Percentiles rank a stretch among this genome's conserved stretches.
Conservation (phyloP, 345 rosid genomes). For the Streptanthus diversifolius region DNA sequence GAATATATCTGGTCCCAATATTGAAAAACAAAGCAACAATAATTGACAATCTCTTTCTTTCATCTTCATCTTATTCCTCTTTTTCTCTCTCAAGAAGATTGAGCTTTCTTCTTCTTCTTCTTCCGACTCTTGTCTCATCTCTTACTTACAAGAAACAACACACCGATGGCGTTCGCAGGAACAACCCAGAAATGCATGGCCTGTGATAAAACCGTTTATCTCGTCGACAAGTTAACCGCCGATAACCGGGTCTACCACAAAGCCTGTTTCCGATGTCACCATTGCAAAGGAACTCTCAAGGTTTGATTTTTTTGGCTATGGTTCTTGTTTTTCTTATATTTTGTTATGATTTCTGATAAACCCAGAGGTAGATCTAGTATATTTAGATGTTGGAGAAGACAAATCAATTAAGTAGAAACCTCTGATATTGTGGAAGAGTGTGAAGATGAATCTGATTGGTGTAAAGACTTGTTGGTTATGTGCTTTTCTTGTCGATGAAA, state of each 20-base stretch:
- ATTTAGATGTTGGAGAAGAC: background rate
- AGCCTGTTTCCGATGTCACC: constrained; percentile 98
- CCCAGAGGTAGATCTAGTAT: constrained; percentile 19
- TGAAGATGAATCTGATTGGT: constrained; percentile 1
- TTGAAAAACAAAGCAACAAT: constrained; percentile 32
- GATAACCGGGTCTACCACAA: constrained; percentile 87
- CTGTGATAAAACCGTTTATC: constrained; percentile 93
- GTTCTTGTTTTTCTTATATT: background rate
- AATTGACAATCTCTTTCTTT: constrained; percentile 23
- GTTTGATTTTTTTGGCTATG: constrained; percentile 27
- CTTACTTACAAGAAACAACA: background rate
- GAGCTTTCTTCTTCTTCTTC: background rate
- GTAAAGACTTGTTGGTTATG: background rate
- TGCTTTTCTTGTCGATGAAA: constrained; percentile 25
- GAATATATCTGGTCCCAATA: constrained; percentile 27
- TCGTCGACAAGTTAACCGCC: constrained; percentile 95
- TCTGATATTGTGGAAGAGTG: background rate
- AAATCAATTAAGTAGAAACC: background rate
- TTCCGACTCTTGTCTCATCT: constrained; percentile 8
- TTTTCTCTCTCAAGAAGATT: background rate
- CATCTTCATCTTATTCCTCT: constrained; percentile 16
- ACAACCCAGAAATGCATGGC: constrained; percentile 99
- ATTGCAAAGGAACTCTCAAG: constrained; percentile 99
- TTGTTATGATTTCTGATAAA: background rate
- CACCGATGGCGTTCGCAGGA: constrained; percentile 94